Base-by-base conservation (phyloP, 441 rosid genomes). In the Gossypium davidsonii region DNA sequence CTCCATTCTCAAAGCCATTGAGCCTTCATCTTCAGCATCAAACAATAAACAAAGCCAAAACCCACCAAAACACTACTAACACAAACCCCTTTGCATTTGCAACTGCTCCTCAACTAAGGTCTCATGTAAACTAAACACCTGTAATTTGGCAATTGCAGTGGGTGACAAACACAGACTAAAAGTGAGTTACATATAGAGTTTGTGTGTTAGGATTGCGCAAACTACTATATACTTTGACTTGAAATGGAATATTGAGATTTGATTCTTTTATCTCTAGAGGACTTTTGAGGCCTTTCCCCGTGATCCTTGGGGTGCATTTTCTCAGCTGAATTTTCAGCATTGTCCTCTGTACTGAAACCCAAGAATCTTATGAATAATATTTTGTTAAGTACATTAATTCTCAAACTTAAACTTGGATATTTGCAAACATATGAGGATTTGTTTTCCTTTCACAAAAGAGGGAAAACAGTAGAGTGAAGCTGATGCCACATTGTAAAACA, bases 121-220 rank as follows among this genome's bases (percentile, higher is more conserved):
- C 6, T 62, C 67, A 34, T 62, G 49, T 17, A 7, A 34, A 17
- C 23, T 62, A 39, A 39, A 39, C 12, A 39, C 20, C 31, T 28
- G 71, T 66, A 49, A 49, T 49, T 49, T 56, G 69, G 69, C 69
- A 42, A 20, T 64, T 51, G 11, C 48, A 53, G 17, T 28, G 51
- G 62, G 31, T 69, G 73, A 34, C 31, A 52, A 34, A 42, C 51
- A 53, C 23, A 17, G 21, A 53, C 3, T 6, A 4, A 42, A 42
- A 52, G 18, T 69, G 42, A 51, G 49, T 56, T 3, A 57, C 5
- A 17, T 66, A 23, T 39, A 25, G 56, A 48, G 55, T 46, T 66
- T 66, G 57, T 6, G 70, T 66, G 70, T 66, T 23, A 58, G 48
- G 73, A 52, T 52, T 49, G 72, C 31, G 60, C 60, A 48, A 42